Percentiles rank a stretch among this genome's conserved stretches.
Evolutionary conservation across 352 stramenopile genomes (phyloP).

Genomic region (Pythium pyrilobum): DNA sequence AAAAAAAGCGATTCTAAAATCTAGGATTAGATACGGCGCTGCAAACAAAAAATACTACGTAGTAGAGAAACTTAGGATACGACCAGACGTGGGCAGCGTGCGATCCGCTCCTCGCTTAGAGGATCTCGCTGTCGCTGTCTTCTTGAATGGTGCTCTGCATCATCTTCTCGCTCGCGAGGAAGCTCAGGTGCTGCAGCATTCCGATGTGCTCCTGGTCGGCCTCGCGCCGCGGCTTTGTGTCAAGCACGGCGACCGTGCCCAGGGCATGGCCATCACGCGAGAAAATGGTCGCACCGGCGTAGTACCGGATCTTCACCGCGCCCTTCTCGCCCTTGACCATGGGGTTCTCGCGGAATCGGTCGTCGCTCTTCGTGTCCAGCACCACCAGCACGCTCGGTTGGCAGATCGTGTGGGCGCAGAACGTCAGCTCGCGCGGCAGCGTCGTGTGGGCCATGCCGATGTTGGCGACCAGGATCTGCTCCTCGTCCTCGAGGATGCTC

Average conservation of each 20-base stretch:
- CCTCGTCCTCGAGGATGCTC: slow-evolving; percentile 81
- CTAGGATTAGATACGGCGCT: too few relatives aligned
- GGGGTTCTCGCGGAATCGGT: slow-evolving; percentile 82
- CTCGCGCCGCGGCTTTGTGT: slow-evolving; percentile 72
- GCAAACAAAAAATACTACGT: too few relatives aligned
- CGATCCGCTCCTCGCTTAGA: slow-evolving; percentile 32
- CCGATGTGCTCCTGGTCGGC: slow-evolving; percentile 84
- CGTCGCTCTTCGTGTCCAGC: slow-evolving; percentile 81
- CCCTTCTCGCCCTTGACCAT: slow-evolving; percentile 85
- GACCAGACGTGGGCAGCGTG: too few relatives aligned
- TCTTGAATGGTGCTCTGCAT: slow-evolving; percentile 73
- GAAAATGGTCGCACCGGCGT: slow-evolving; percentile 81
- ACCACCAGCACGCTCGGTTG: slow-evolving; percentile 76
- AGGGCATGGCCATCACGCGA: slow-evolving; percentile 71
- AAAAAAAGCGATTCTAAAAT: too few relatives aligned
- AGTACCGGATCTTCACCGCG: slow-evolving; percentile 84
- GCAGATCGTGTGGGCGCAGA: slow-evolving; percentile 85
- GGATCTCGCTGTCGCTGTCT: slow-evolving; percentile 78
- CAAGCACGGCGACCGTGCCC: slow-evolving; percentile 77
- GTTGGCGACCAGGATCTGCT: slow-evolving; percentile 80
- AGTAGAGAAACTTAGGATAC: too few relatives aligned
- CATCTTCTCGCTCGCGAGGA: slow-evolving; percentile 86
- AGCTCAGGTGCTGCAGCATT: slow-evolving; percentile 84
- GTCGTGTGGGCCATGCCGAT: slow-evolving; percentile 82
- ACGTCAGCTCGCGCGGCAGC: slow-evolving; percentile 73